A percentile compares a stretch with the other conserved stretches of the same genome.
Evolutionary conservation across 2,329 filamentous ascomycete species (phyloP).

Genomic region (Exserohilum turcica): DNA sequence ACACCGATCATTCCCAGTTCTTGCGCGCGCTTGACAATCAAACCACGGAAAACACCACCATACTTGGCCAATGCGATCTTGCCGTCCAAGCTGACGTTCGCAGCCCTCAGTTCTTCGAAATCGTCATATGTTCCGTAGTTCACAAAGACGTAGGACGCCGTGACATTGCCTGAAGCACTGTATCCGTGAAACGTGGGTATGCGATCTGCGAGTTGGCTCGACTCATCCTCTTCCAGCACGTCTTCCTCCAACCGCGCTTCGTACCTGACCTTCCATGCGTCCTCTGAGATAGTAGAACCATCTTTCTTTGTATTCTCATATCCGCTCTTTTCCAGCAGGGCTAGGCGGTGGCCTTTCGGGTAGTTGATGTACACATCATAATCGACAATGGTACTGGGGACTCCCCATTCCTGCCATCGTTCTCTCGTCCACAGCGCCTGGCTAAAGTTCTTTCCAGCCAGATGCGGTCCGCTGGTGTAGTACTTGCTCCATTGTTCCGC

Average conservation of each 20-base stretch:
- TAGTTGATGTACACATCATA: conserved; percentile 61
- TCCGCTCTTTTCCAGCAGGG: conserved; percentile 48
- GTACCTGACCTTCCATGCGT: conserved; percentile 68
- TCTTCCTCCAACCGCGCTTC: conserved; percentile 85
- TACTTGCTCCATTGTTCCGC: conserved; percentile 57
- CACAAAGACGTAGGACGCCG: conserved; percentile 82
- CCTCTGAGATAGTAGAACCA: conserved; percentile 35
- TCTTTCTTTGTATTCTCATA: conserved; percentile 60
- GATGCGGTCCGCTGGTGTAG: conserved; percentile 57
- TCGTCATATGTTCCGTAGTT: conserved; percentile 90
- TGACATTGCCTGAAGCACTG: conserved; percentile 89
- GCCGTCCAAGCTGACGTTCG: conserved; percentile 75
- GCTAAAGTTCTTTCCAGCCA: conserved; percentile 58
- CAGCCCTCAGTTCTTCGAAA: conserved; percentile 77
- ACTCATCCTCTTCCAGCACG: conserved; percentile 80
- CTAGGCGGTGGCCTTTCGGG: conserved; percentile 54
- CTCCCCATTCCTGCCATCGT: conserved; percentile 56
- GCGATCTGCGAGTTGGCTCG: conserved; percentile 71
- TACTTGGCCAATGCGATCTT: conserved; percentile 90
- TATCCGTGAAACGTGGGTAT: conserved; percentile 95
- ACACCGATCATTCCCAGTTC: conserved; percentile 88
- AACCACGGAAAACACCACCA: conserved; percentile 81
- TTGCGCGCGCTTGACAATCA: conserved; percentile 91
- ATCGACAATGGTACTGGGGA: conserved; percentile 53
- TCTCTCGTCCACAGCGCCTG: conserved; percentile 59